phyloP scores from a whole-genome alignment of 352 stramenopile species.

The Globisporangium barbulae region DNA sequence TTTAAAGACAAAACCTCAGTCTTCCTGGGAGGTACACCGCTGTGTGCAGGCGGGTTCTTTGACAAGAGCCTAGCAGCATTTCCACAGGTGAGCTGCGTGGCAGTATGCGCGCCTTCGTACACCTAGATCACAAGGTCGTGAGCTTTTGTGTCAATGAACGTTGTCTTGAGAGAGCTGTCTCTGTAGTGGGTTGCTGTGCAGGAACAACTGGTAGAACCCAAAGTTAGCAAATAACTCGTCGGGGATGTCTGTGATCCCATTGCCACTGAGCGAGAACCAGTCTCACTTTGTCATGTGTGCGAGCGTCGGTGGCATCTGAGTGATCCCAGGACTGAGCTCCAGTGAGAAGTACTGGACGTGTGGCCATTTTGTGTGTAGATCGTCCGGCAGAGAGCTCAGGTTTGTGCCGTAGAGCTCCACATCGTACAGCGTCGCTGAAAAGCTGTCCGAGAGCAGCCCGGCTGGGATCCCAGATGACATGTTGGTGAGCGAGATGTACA shows the following conservation, averaged over 20 bases:
- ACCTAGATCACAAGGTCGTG: neutral
- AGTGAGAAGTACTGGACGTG: constrained; percentile 6
- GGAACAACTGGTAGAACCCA: constrained; percentile 7
- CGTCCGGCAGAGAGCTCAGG: constrained; percentile 4
- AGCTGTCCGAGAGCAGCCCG: constrained; percentile 3
- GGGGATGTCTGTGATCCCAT: constrained; percentile 2
- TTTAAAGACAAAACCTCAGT: neutral
- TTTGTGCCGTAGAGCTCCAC: constrained; percentile 13
- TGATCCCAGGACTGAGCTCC: constrained; percentile 12
- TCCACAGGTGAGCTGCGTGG: neutral
- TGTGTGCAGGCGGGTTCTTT: neutral
- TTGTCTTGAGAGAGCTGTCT: too few species aligned
- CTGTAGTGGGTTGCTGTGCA: constrained; percentile 8
- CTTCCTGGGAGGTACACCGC: neutral
- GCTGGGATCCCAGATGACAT: constrained; percentile 12
- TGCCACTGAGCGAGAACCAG: constrained; percentile 11
- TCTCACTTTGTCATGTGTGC: constrained; percentile 2
- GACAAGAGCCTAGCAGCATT: neutral
- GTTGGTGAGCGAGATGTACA: constrained; percentile 24
- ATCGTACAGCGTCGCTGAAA: constrained; percentile 11
- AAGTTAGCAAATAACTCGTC: constrained; percentile 4
- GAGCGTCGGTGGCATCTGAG: neutral
- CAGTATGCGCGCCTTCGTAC: neutral
- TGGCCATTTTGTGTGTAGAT: constrained; percentile 12
- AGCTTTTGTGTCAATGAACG: neutral